Conservation (phyloP, 2,329 filamentous ascomycete genomes). For the Penicillium oxalicum region DNA sequence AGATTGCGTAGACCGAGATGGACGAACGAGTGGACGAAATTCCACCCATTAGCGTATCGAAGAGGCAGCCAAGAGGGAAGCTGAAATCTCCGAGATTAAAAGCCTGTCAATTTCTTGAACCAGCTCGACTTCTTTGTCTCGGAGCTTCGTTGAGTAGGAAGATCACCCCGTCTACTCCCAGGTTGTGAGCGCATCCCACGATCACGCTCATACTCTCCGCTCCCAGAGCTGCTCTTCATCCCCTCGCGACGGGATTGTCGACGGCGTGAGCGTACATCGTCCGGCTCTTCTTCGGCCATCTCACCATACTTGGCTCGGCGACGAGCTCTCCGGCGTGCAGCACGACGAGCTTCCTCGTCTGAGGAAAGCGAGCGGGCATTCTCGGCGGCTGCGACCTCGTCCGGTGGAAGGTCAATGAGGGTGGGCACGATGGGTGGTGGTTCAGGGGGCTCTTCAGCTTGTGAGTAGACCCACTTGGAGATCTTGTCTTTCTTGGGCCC, state of each 20-base stretch:
- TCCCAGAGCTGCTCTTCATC: conserved; percentile 38
- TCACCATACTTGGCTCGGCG: conserved; percentile 35
- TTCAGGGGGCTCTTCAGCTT: conserved; percentile 44
- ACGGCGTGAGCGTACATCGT: conserved; percentile 31
- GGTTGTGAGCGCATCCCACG: conserved; percentile 27
- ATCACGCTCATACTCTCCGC: conserved; percentile 36
- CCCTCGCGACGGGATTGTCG: conserved; percentile 30
- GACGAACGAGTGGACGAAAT: neutral
- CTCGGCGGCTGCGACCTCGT: conserved; percentile 23
- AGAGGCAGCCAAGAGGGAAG: neutral
- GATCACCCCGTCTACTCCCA: conserved; percentile 21
- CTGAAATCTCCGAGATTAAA: conserved; percentile 14
- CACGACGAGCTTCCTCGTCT: conserved; percentile 38
- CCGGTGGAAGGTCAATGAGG: conserved; percentile 39
- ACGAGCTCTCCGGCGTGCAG: conserved; percentile 34
- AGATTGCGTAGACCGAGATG: neutral
- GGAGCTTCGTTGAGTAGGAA: conserved; percentile 19
- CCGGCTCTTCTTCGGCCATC: conserved; percentile 35
- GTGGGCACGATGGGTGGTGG: conserved; percentile 43
- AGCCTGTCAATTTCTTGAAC: conserved; percentile 40
- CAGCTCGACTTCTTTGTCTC: conserved; percentile 37
- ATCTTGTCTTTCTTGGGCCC: conserved; percentile 39
- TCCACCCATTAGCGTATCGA: neutral
- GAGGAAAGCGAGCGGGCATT: conserved; percentile 36
- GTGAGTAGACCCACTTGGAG: conserved; percentile 46